Percentiles rank a stretch among this genome's conserved stretches.
These are phyloP conservation scores for Coniochaeta pulveracea DNA, from an alignment of 2,329 filamentous ascomycete species.

Conservation along the genomic window DNA sequence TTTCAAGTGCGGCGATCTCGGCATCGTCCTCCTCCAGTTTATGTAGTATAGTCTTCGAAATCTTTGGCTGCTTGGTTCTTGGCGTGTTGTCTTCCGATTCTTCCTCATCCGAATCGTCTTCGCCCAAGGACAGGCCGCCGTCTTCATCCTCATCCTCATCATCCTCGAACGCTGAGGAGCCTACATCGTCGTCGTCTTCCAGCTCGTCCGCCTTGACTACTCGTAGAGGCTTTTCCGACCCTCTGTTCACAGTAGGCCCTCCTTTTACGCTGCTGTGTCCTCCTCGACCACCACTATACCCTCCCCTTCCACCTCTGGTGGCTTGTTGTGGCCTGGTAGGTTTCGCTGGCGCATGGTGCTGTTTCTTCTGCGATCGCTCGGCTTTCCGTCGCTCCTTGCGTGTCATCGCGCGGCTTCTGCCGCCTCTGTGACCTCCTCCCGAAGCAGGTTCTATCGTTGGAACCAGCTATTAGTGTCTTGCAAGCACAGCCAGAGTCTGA, in stretches of 20 bases:
- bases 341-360: conserved; percentile 10
- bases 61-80: conserved; percentile 3
- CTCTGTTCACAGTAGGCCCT: too few species aligned
- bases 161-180: conserved; percentile 11
- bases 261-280: conserved; percentile 1
- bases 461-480: too few species aligned
- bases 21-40: conserved; percentile 71
- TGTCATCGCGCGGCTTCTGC: conserved; percentile 10
- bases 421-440: conserved; percentile 4
- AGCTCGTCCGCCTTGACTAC: conserved; percentile 10
- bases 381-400: conserved; percentile 59
- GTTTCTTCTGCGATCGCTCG: conserved; percentile 51
- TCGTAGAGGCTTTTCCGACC: neutral
- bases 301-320: conserved; percentile 5
- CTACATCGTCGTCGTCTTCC: conserved; percentile 15
- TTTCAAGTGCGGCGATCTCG: conserved; percentile 80
- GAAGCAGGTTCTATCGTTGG: too few species aligned
- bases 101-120: conserved; percentile 11
- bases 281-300: conserved; percentile 6
- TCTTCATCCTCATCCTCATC: conserved; percentile 13
- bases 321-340: conserved; percentile 7
- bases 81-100: conserved; percentile 10
- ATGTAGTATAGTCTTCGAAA: conserved; percentile 36
- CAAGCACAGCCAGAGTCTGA: too few species aligned
- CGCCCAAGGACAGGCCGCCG: conserved; percentile 10